These are phyloP conservation scores for Leishmania lainsoni DNA, from an alignment of 208 protist species.

Conservation along the genomic window DNA sequence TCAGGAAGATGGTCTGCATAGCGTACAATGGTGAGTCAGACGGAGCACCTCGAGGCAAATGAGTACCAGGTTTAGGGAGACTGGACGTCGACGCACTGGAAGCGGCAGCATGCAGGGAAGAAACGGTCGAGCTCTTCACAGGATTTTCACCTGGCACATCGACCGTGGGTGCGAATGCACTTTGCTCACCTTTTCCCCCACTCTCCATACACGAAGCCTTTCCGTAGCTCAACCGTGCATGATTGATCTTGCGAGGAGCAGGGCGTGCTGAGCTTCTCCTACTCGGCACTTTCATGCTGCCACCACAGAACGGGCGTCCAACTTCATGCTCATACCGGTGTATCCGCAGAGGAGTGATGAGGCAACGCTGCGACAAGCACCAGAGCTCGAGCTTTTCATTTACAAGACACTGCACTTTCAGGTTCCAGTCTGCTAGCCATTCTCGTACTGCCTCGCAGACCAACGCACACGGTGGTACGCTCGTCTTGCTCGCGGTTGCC, in stretches of 20 bases:
- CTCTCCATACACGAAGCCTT: neutral
- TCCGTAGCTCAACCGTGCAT: neutral
- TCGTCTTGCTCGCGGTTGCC: neutral
- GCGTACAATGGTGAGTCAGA: neutral
- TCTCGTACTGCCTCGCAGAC: neutral
- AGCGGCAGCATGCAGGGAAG: neutral
- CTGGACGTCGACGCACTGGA: neutral
- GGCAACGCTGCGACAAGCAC: neutral
- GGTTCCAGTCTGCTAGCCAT: neutral
- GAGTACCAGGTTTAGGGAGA: neutral
- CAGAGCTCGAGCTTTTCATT: slow-evolving; percentile 2
- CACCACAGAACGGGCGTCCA: neutral
- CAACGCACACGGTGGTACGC: neutral
- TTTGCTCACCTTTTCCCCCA: neutral
- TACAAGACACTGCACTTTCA: neutral
- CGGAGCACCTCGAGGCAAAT: neutral
- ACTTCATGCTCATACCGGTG: neutral
- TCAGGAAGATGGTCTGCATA: neutral
- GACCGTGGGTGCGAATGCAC: neutral
- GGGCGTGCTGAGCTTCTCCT: neutral
- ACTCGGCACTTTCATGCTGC: neutral
- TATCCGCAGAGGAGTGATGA: neutral
- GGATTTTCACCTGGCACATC: neutral
- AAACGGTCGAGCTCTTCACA: neutral
- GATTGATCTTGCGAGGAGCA: neutral